Evolutionary conservation across 352 stramenopile genomes (phyloP), one percentile per base, ranked within the genome.

Genomic region (Albugo laibachii): DNA sequence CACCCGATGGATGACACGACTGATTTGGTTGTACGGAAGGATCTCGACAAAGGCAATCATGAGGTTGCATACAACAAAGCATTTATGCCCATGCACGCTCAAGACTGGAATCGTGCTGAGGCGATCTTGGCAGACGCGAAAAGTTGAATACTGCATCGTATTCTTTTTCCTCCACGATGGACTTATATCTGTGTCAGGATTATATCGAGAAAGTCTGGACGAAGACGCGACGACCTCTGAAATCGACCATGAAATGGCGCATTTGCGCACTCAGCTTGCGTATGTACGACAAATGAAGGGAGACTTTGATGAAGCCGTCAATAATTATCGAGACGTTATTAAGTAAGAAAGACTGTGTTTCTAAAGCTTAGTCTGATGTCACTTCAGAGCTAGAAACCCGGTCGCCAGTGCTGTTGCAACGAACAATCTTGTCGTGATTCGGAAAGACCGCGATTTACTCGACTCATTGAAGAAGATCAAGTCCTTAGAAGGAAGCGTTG

Each of bases 11-110:
- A n/a, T n/a, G n/a, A n/a, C n/a, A n/a, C n/a, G n/a, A n/a, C n/a
- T n/a, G n/a, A n/a, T n/a, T 2, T 48, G 21, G 11, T 37, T 19
- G 20, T 34, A 18, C 11, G 2, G 19, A 1, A 39, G 19, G 11
- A 42, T 40, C 15, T 15, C 21, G 13, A 49, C 24, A 13, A 19
- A 13, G 35, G 24, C 47, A 80, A 63, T 41, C 85, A 81, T 36
- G 76, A 89, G 50, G 57, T 89, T 43, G 69, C 73, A 11, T 89
- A 83, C 51, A 89, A 89, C 59, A 84, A 83, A 59, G 80, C 76
- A 49, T 83, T 89, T 47, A 55, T 80, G n/a, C 64, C 69, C 8
- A 78, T 89, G 24, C 68, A 84, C 36, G 64, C 57, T 13, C 56
- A 58, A 34, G 62, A 89, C 49, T 80, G 65, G 63, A 50, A 55